Evolutionary conservation across 139 green algal genomes (phyloP).

Genomic region (Chlorella sp.): DNA sequence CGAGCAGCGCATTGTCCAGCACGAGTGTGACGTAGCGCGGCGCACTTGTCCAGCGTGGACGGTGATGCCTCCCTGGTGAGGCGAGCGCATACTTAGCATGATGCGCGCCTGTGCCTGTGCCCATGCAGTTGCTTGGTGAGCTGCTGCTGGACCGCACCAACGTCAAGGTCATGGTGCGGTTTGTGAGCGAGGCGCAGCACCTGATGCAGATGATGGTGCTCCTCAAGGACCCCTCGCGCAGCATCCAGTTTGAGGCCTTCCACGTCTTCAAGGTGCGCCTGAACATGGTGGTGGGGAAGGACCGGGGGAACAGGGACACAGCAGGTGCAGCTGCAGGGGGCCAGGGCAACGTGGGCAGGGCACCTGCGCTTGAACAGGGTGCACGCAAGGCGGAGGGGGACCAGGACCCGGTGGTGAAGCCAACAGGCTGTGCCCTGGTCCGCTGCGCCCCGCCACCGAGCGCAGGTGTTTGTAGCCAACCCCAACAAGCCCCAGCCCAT

Average conservation of each 20-base stretch:
- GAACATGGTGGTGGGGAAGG: neutral
- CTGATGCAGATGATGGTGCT: constrained; percentile 93
- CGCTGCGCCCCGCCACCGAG: too few relatives aligned
- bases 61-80: neutral
- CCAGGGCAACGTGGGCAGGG: too few relatives aligned
- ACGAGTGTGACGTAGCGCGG: neutral
- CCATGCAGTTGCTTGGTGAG: constrained; percentile 78
- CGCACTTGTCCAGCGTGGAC: too few relatives aligned
- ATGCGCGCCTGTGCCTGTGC: neutral
- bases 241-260: constrained; percentile 96
- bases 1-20: neutral
- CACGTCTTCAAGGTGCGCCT: constrained; percentile 92
- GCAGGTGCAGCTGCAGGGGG: neutral
- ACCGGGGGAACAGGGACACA: neutral
- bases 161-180: constrained; percentile 83
- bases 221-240: constrained; percentile 76
- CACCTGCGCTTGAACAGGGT: too few relatives aligned
- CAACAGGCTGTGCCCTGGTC: too few relatives aligned
- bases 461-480: constrained; percentile 92
- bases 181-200: constrained; percentile 80
- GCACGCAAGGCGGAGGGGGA: too few relatives aligned
- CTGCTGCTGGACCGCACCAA: constrained; percentile 84
- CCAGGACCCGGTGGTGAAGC: too few relatives aligned
- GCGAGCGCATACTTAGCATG: neutral
- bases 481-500: constrained; percentile 83